Conservation (phyloP, 495 filamentous ascomycete species). For the Aspergillus coremiiformis region DNA sequence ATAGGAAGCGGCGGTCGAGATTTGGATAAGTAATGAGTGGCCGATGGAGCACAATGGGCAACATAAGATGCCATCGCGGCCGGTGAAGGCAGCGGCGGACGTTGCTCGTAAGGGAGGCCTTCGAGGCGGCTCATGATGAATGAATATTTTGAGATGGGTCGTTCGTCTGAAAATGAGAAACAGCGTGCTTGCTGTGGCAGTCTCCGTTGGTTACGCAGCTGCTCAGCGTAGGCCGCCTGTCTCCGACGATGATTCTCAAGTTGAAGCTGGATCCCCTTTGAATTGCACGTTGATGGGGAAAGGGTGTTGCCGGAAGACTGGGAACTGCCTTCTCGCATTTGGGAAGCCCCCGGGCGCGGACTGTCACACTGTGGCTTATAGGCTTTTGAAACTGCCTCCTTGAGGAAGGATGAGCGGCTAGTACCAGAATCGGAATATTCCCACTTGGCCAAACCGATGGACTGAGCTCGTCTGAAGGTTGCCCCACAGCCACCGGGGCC, state of each 20-base stretch:
- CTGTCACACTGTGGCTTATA: slow-evolving; percentile 46
- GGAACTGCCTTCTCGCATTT: slow-evolving; percentile 8
- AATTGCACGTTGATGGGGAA: slow-evolving; percentile 2
- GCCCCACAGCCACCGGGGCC: slow-evolving; percentile 36
- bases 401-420: slow-evolving; percentile 54
- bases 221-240: slow-evolving; percentile 31
- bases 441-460: slow-evolving; percentile 53
- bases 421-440: slow-evolving; percentile 34
- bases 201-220: slow-evolving; percentile 31
- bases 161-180: slow-evolving; percentile 32
- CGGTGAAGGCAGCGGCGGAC: slow-evolving; percentile 2
- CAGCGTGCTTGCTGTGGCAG: slow-evolving; percentile 25
- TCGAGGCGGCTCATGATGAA: slow-evolving; percentile 30
- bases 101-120: slow-evolving; percentile 14
- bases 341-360: not conserved
- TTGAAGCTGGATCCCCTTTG: not conserved
- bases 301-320: slow-evolving; percentile 1
- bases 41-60: slow-evolving; percentile 1
- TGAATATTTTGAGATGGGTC: slow-evolving; percentile 41
- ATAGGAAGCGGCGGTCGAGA: slow-evolving; percentile 16
- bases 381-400: slow-evolving; percentile 52
- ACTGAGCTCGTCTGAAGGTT: slow-evolving; percentile 45
- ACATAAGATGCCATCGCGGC: not conserved
- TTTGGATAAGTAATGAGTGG: slow-evolving; percentile 5
- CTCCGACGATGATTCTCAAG: slow-evolving; percentile 26